These are phyloP conservation scores for Claviceps sp. DNA, from an alignment of 2,329 filamentous ascomycete genomes.

Conservation along the genomic window DNA sequence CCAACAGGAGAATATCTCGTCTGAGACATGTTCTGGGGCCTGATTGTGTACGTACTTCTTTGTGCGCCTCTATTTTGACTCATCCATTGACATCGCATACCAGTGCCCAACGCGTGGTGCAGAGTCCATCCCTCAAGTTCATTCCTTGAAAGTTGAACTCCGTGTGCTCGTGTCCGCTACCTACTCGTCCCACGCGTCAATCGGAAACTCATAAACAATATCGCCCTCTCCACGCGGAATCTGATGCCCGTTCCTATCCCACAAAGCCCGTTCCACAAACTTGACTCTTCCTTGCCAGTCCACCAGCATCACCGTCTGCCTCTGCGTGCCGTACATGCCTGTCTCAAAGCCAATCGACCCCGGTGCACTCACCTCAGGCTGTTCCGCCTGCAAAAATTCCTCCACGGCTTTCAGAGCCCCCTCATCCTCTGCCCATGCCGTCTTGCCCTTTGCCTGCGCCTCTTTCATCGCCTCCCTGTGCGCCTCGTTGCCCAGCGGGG, in stretches of 20 bases:
- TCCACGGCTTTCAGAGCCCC: constrained; percentile 25
- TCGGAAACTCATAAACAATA: constrained; percentile 38
- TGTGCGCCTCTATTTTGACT: too few species aligned
- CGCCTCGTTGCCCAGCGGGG: constrained; percentile 37
- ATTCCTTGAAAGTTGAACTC: too few species aligned
- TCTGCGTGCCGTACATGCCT: constrained; percentile 51
- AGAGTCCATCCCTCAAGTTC: too few species aligned
- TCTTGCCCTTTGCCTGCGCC: constrained; percentile 23
- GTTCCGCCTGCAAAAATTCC: constrained; percentile 21
- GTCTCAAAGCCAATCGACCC: constrained; percentile 32
- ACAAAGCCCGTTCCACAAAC: constrained; percentile 46
- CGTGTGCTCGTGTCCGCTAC: background rate
- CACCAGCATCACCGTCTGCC: constrained; percentile 48
- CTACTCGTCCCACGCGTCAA: constrained; percentile 36
- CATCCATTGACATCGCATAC: too few species aligned
- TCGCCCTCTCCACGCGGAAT: constrained; percentile 43
- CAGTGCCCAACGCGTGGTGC: too few species aligned
- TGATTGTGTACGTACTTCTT: too few species aligned
- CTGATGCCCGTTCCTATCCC: constrained; percentile 41
- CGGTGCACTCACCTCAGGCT: constrained; percentile 21
- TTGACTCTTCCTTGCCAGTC: constrained; percentile 50
- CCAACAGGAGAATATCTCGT: background rate
- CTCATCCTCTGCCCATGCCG: constrained; percentile 20
- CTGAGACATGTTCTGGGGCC: background rate
- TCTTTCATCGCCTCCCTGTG: constrained; percentile 32